Base-by-base conservation (phyloP, 1,139 yeast genomes). In the Geotrichum carabidarum region DNA sequence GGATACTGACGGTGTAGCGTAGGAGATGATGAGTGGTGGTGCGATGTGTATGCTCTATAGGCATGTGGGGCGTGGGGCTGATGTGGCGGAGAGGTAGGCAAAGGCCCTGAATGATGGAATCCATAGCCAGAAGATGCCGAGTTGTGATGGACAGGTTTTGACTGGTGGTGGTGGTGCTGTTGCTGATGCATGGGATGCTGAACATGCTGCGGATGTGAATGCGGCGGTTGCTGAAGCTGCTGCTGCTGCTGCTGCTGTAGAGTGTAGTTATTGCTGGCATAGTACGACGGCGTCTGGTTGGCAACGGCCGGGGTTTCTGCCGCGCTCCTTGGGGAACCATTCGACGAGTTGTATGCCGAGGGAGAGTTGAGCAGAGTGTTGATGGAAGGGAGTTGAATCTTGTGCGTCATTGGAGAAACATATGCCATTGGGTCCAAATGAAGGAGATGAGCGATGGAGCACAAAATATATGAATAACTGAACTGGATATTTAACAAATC, bases 371-470 rank as follows among this genome's bases (percentile, higher is more conserved):
- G 51, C 32, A 51, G 48, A 12, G 54, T 40, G 40, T 46, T 51
- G 30, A 51, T 51, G 12, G 54, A 51, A 38, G 54, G 54, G n/a
- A 51, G 44, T 18, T 51, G 49, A 9, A 46, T 40, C 14, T 44
- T 44, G 36, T 35, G 41, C 9, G 42, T 27, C 49, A 46, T 46
- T 17, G 18, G 30, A 22, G 27, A 22, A 5, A 22, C 27, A 37
- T n/a, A 17, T 32, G 40, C 9, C 27, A 32, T 17, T 34, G 6
- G 12, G 18, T 32, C 14, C 18, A 27, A 30, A 31, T 44, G 17
- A 14, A 30, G n/a, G 14, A 8, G 37, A 30, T 14, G 18, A 36
- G n/a, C 8, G 18, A 31, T 30, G 37, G n/a, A 31, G 35, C 17
- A 44, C 17, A 31, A 12, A 31, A 15, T 3, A n/a, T 12, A 15